Evolutionary conservation across 2,329 filamentous ascomycete species (phyloP).

Genomic region (Sporothrix curviconia): DNA sequence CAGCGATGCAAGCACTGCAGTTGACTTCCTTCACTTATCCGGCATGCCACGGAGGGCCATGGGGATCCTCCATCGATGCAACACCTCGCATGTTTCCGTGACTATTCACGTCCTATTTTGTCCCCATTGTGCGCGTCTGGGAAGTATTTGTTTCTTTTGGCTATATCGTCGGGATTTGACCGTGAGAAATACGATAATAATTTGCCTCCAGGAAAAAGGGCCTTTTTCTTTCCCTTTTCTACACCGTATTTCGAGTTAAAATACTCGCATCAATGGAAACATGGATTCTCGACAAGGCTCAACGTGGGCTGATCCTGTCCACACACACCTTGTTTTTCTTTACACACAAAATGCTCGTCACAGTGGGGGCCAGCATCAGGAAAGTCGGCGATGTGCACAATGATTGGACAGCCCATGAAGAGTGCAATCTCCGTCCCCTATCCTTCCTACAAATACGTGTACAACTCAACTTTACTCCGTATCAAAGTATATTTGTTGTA

Average conservation of each 20-base stretch:
- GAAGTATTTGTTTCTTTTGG: neutral
- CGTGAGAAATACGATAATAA: too few species aligned
- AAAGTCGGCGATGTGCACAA: neutral
- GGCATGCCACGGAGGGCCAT: neutral
- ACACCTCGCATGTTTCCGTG: too few species aligned
- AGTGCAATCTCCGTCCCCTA: constrained; percentile 1
- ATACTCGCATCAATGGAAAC: too few species aligned
- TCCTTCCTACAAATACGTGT: too few species aligned
- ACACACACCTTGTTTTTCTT: neutral
- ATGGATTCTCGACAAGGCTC: too few species aligned
- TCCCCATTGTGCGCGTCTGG: neutral
- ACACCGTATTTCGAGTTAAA: too few species aligned
- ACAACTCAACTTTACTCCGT: too few species aligned
- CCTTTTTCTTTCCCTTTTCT: too few species aligned
- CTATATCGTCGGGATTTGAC: too few species aligned
- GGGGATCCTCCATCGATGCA: neutral
- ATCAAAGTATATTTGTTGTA: too few species aligned
- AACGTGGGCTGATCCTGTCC: neutral
- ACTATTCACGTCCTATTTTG: neutral
- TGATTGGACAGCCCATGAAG: neutral
- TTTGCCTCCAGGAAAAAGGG: too few species aligned
- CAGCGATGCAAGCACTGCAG: neutral
- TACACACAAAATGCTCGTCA: neutral
- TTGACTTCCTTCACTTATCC: too few species aligned
- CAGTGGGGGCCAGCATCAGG: neutral